These are phyloP conservation scores for Endocalyx cinctus DNA, from an alignment of 2,329 filamentous ascomycete genomes.

Conservation along the genomic window DNA sequence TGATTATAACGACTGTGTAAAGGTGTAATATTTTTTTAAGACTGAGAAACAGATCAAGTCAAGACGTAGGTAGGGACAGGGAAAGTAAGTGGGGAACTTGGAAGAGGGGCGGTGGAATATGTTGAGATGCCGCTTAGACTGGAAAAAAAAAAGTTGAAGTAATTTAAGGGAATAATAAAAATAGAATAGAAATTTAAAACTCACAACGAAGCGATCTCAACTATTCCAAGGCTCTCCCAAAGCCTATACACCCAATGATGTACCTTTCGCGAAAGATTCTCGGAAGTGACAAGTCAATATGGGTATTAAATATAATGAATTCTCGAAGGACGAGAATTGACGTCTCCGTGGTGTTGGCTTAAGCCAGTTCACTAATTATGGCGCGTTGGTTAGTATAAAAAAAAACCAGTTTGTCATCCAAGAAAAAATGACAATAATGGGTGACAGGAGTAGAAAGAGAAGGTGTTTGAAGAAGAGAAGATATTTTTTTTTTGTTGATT, in stretches of 20 bases:
- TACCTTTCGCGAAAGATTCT: background rate
- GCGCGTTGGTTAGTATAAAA: background rate
- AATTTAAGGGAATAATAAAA: background rate
- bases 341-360: slow-evolving; percentile 1
- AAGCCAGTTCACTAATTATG: background rate
- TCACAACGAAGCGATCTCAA: slow-evolving; percentile 18
- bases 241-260: slow-evolving; percentile 11
- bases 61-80: slow-evolving; percentile 17
- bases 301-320: background rate
- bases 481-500: no score
- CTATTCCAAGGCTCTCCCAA: slow-evolving; percentile 11
- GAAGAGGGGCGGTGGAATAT: slow-evolving; percentile 26
- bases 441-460: no score
- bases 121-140: no score
- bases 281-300: background rate
- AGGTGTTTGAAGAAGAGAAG: no score
- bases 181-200: slow-evolving; percentile 9
- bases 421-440: no score
- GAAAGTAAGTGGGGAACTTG: slow-evolving; percentile 23
- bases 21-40: no score
- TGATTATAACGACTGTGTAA: no score
- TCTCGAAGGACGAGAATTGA: background rate
- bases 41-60: slow-evolving; percentile 2
- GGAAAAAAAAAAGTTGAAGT: slow-evolving; percentile 10
- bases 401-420: background rate